Evolutionary conservation across 352 stramenopile genomes (phyloP).

Genomic region (Phytophthora fragariae): DNA sequence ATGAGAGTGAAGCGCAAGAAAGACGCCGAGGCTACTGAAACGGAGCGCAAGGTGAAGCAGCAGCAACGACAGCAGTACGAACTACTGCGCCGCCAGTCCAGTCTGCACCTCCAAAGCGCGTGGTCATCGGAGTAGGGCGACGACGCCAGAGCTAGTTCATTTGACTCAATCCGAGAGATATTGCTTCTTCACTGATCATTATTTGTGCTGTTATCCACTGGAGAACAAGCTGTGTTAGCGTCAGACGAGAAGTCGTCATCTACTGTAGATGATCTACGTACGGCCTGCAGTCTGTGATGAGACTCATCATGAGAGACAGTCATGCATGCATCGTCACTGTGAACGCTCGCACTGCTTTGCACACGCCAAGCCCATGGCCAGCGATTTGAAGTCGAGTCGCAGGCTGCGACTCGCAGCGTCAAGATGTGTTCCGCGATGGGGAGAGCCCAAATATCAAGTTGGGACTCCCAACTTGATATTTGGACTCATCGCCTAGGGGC

Average conservation of each 20-base stretch:
- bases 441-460: neutral
- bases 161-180: neutral
- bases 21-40: conserved; percentile 20
- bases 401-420: conserved; percentile 27
- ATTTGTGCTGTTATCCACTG: neutral
- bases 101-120: conserved; percentile 31
- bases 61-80: conserved; percentile 41
- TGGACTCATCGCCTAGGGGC: no score
- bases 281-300: no score
- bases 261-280: no score
- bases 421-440: conserved; percentile 42
- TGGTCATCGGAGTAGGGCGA: conserved; percentile 27
- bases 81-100: conserved; percentile 29
- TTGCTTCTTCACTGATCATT: neutral
- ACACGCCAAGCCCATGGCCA: neutral
- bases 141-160: neutral
- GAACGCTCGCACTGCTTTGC: no score
- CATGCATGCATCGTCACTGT: no score
- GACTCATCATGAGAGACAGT: no score
- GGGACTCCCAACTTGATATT: no score
- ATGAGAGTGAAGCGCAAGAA: conserved; percentile 28
- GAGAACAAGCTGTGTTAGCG: no score
- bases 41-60: conserved; percentile 35
- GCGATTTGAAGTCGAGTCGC: conserved; percentile 19
- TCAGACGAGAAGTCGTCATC: no score